Base-by-base conservation (phyloP, 2,329 filamentous ascomycete genomes). In the Shiraia bambusicola region DNA sequence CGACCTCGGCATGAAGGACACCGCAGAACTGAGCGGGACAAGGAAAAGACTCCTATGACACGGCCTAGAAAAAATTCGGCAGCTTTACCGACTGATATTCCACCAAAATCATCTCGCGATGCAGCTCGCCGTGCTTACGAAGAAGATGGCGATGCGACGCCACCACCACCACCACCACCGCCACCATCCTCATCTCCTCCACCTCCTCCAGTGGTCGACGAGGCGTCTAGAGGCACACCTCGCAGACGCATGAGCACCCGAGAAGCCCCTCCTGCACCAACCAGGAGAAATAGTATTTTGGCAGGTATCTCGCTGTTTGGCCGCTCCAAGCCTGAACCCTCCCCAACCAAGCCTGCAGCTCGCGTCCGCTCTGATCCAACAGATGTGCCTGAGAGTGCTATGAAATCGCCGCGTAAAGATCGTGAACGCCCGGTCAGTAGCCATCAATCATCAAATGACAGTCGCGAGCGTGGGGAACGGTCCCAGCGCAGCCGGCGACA, bases 381-480 rank as follows among this genome's bases (percentile, higher is more conserved):
- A n/a, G 52, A 56, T 12, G 40, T 37, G 5, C 34, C 55, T 6
- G 51, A 58, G 5, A 52, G 39, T 4, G 47, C 50, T 1, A 34
- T 47, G 3, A 49, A 48, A 19, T 37, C 42, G 6, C 31, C 49
- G 19, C 48, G 49, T 4, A 64, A 53, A 10, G 59, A 65, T 14
- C 49, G 31, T 12, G 56, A 55, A 9, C 51, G 55, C 11, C 56
- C 60, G 6, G 46, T 47, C 13, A 64, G 56, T 35, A 65, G 59
- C 38, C 55, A 59, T 10, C 52, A 62, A 24, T 67, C 63, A 2
- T 67, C 65, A 1, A 59, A 59, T 22, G 63, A 58, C 16, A 63
- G 61, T 30, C 57, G 61, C 7, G 63, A 66, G 24, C 50, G 59
- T 11, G 42, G 41, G 17, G 60, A 66, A 27, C 61, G 61, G 2